A percentile compares a stretch with the other conserved stretches of the same genome.
Conservation (phyloP, 2,329 filamentous ascomycete genomes). For the Colletotrichum cuscutae region DNA sequence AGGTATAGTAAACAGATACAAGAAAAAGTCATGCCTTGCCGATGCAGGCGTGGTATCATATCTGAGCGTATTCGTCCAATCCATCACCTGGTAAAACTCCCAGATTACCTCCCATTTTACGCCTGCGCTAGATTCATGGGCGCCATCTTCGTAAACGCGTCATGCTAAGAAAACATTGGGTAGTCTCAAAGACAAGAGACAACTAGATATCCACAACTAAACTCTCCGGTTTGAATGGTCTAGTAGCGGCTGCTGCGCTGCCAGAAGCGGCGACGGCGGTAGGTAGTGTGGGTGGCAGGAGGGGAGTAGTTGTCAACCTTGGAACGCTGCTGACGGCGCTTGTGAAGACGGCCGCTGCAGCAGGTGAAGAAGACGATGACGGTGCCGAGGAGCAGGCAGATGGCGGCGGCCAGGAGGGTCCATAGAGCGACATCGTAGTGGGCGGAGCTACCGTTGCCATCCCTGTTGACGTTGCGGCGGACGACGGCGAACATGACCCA, state of each 20-base stretch:
- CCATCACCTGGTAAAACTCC: background rate
- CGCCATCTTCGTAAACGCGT: background rate
- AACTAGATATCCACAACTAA: background rate
- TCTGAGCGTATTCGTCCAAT: background rate
- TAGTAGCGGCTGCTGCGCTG: conserved; percentile 34
- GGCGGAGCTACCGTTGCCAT: conserved; percentile 52
- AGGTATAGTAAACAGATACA: background rate
- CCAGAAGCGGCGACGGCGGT: conserved; percentile 35
- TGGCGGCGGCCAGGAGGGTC: conserved; percentile 66
- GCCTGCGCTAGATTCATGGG: background rate
- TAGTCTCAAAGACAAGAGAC: background rate
- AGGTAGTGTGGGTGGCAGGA: conserved; percentile 28
- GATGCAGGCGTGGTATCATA: conserved; percentile 30
- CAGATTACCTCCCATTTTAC: background rate
- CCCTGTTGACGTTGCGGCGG: conserved; percentile 61
- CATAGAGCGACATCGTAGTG: conserved; percentile 70
- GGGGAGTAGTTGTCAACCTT: conserved; percentile 43
- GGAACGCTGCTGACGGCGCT: conserved; percentile 41
- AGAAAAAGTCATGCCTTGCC: conserved; percentile 9
- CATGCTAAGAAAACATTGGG: background rate
- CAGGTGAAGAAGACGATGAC: conserved; percentile 70
- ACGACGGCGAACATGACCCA: conserved; percentile 68
- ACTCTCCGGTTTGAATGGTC: background rate
- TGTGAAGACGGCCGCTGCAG: conserved; percentile 61
- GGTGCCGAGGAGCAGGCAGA: conserved; percentile 64